phyloP scores from a whole-genome alignment of 495 filamentous ascomycete species.

The Aspergillus bertholletiae region DNA sequence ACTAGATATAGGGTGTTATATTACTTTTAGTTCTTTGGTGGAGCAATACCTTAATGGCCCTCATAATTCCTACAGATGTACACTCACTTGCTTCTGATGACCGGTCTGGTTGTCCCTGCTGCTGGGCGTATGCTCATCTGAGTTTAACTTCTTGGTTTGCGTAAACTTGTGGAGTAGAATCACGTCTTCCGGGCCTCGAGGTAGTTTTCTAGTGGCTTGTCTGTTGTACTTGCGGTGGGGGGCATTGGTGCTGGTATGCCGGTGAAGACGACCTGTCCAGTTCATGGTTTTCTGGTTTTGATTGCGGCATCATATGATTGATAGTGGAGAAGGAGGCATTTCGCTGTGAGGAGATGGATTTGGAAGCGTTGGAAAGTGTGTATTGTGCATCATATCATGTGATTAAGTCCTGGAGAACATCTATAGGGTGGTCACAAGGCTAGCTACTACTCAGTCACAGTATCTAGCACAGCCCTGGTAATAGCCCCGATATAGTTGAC shows the following conservation, averaged over 20 bases:
- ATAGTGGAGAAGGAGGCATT: background rate
- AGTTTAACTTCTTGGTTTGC: background rate
- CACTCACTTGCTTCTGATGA: background rate
- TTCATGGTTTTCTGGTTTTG: slow-evolving; percentile 28
- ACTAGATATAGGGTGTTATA: background rate
- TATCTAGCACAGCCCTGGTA: too few relatives aligned
- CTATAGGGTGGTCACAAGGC: too few relatives aligned
- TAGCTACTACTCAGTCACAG: too few relatives aligned
- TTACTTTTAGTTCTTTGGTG: too few relatives aligned
- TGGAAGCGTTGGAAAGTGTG: too few relatives aligned
- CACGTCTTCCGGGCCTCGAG: slow-evolving; percentile 15
- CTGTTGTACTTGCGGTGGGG: slow-evolving; percentile 23
- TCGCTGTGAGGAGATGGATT: too few relatives aligned
- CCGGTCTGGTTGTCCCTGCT: background rate
- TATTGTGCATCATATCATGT: background rate
- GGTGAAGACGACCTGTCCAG: slow-evolving; percentile 43
- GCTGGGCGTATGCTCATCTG: background rate
- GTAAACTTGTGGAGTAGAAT: slow-evolving; percentile 4
- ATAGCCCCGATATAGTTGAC: too few relatives aligned
- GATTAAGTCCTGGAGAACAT: too few relatives aligned
- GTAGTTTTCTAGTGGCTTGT: slow-evolving; percentile 25
- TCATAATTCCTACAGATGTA: background rate
- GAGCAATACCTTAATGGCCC: too few relatives aligned
- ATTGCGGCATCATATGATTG: background rate
- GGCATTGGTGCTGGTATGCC: slow-evolving; percentile 29